Evolutionary conservation across 1,139 yeast species (phyloP), one percentile per base, ranked within the genome.

Genomic region (Suhomyces bolitotheri): DNA sequence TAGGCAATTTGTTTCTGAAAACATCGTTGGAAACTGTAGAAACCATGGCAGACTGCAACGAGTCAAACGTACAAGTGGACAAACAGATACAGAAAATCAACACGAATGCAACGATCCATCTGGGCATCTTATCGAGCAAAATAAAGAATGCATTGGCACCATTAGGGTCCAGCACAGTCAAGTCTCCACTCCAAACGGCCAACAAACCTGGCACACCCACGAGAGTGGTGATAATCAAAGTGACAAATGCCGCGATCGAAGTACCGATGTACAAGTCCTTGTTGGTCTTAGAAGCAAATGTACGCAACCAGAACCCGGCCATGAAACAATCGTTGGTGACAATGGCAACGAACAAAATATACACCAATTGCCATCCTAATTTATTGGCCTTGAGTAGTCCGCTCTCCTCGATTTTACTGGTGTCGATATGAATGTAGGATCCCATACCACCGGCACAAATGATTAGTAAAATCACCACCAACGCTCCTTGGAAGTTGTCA

Each of bases 241-340:
- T 68, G 23, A 84, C 73, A 40, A 84, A 54, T 0, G 92, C 74
- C 1, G 96, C 95, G 41, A 89, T 63, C 2, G 80, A 67, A 36
- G 90, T 78, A 15, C 95, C 95, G 48, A 86, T 75, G 59, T 76
- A 62, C 51, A 90, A 71, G 53, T 89, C 96, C 50, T 71, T 78
- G 59, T 88, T 78, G 8, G 89, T 66, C 44, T 78, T 77, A 11
- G 96, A 82, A 4, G 97, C 96, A 67, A 90, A 90, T 0, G 97
- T 85, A 54, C 97, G 73, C 46, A 90, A 66, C 97, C 97, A 90
- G 58, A 89, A 89, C 0, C 96, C 96, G 22, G 95, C 78, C 74
- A 90, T 68, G 59, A 90, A 89, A 53, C 90, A 80, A 55, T 88
- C 96, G 52, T 90, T 90, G 26, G 97, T 86, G 34, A 88, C 75